Evolutionary conservation across 139 green algal species (phyloP), one percentile per base, ranked within the genome.

Genomic region (Chlorella sorokiniana): DNA sequence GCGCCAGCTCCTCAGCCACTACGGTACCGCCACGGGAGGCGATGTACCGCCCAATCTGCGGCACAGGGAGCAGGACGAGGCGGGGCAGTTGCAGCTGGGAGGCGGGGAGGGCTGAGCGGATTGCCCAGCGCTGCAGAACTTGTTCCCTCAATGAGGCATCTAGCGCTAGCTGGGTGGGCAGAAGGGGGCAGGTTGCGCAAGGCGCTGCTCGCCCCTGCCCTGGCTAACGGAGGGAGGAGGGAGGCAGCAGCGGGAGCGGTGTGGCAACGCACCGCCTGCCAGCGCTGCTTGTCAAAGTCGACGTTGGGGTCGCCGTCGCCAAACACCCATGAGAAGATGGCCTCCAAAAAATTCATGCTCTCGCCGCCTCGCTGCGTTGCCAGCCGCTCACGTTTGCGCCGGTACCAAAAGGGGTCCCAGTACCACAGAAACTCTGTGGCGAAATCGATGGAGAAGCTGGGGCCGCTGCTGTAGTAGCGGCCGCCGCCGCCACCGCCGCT

Each of bases 261-360:
- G n/a, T n/a, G 16, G 48, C 48, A 11, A 65, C 69, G 68, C 45
- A 98, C 89, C 56, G 76, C 48, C 35, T 88, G 75, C 96, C 96
- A 99, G 1, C 95, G 90, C 45, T 76, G 56, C 68, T 92, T 87
- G 51, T 99, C 94, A 31, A 90, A 96, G 41, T 75, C 88, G 7
- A 81, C 45, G 78, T 99, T 99, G 16, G 96, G 95, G 85, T 99
- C 90, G 0, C 96, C 96, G 85, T 99, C 96, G 0, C 96, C 96
- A 90, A 99, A 99, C 52, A 99, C 96, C 83, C 98, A 99, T 3
- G 86, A 68, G 37, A 79, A 79, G 25, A 79, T 79, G 37, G 69
- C 79, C 54, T 84, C 79, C 54, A 84, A 40, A 20, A 84, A 84
- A 40, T 78, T 78, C 79, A 84, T 84, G 52, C 68, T 52, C 4